These are phyloP conservation scores for Botrytis deweyae DNA, from an alignment of 2,329 filamentous ascomycete species.

Conservation along the genomic window DNA sequence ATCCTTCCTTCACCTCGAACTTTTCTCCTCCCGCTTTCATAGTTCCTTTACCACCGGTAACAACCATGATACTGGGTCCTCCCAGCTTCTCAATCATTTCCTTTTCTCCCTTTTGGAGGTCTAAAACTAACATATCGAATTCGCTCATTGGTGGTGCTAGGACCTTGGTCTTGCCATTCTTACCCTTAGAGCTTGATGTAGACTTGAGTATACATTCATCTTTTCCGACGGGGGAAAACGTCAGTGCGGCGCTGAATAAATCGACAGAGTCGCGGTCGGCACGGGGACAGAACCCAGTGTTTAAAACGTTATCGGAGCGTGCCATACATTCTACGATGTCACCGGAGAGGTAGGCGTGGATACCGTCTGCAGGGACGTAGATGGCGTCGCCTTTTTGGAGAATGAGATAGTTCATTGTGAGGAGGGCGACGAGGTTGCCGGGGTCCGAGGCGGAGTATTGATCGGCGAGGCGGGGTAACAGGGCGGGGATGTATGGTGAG, in stretches of 20 bases:
- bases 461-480: slow-evolving; percentile 61
- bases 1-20: slow-evolving; percentile 58
- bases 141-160: slow-evolving; percentile 69
- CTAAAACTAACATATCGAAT: slow-evolving; percentile 65
- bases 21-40: slow-evolving; percentile 56
- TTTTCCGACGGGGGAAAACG: slow-evolving; percentile 60
- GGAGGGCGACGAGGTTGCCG: slow-evolving; percentile 65
- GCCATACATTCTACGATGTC: slow-evolving; percentile 99
- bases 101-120: slow-evolving; percentile 55
- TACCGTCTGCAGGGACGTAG: slow-evolving; percentile 92
- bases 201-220: slow-evolving; percentile 56
- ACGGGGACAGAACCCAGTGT: slow-evolving; percentile 70
- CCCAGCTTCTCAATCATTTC: slow-evolving; percentile 56
- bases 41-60: slow-evolving; percentile 58
- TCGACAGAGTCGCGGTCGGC: slow-evolving; percentile 64
- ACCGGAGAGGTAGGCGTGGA: slow-evolving; percentile 87
- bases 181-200: slow-evolving; percentile 50
- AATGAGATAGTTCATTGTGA: slow-evolving; percentile 73
- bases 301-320: slow-evolving; percentile 87
- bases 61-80: slow-evolving; percentile 64
- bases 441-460: slow-evolving; percentile 66
- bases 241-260: slow-evolving; percentile 61
- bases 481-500: slow-evolving; percentile 59
- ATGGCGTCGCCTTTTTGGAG: slow-evolving; percentile 77
- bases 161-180: slow-evolving; percentile 59